Base-by-base conservation (phyloP, 208 protist genomes). In the Leptomonas pyrrhocoris region DNA sequence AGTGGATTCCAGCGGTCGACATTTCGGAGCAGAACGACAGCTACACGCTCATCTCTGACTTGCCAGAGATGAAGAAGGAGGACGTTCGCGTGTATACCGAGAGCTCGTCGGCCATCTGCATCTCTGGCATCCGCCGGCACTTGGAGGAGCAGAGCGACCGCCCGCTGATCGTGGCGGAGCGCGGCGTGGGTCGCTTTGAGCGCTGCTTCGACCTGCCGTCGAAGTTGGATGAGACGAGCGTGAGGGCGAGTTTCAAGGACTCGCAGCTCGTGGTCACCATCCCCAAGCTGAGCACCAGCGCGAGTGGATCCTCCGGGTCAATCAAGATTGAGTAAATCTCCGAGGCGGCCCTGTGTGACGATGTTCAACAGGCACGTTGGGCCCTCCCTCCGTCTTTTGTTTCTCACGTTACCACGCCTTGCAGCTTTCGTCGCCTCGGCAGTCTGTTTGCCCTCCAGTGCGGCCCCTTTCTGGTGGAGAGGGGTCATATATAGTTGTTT, bases 1-100 rank as follows among this genome's bases (percentile, higher is more conserved):
- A 84, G 18, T 94, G 91, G 87, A 73, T 89, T 34, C 91, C 91
- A 2, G 71, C 86, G 36, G 76, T 94, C 40, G 91, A 96, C 61
- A 43, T 96, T 9, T 43, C 80, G 2, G 86, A 96, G 55, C 82
- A 80, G 36, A 63, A 81, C 4, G 75, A 81, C 50, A 51, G 61
- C 56, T 94, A 92, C 79, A 81, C 71, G 21, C 66, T 96, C 56
- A 60, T 87, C 48, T 74, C 79, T 5, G 88, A 94, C 65, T 40
- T 96, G n/a, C 88, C 91, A 1, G 84, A 88, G 21, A 86, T 96
- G 76, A 78, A 64, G 27, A 91, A 87, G 62, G 77, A 82, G 38
- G 80, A 92, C 56, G 36, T 96, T 25, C 65, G 80, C 34, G 88
- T 96, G 0, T 80, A 87, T 71, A 82, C 89, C 36, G 85, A 93